A percentile compares a stretch with the other conserved stretches of the same genome.
phyloP scores from a whole-genome alignment of 257 asterid species.

The Echites panduratus region DNA sequence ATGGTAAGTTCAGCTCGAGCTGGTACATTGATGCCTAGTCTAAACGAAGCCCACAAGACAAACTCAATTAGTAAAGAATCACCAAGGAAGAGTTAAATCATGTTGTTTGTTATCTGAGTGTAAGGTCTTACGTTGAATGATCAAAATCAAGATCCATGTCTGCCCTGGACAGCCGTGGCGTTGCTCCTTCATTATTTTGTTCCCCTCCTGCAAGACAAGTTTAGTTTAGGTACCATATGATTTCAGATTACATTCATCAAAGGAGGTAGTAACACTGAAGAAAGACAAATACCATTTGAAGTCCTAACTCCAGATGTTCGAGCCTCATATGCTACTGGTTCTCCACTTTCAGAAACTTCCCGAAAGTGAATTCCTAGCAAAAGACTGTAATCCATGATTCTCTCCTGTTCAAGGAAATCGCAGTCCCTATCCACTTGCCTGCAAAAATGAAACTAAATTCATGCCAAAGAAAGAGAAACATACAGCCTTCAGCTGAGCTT shows the following conservation, averaged over 20 bases:
- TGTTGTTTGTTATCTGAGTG: background rate
- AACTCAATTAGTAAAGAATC: slow-evolving; percentile 1
- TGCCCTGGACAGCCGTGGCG: slow-evolving; percentile 30
- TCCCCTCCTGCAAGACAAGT: slow-evolving; percentile 27
- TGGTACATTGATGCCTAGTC: slow-evolving; percentile 59
- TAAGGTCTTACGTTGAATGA: slow-evolving; percentile 31
- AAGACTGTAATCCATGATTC: slow-evolving; percentile 95
- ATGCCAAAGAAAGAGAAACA: slow-evolving; percentile 3
- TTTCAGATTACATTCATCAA: background rate
- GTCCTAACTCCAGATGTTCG: slow-evolving; percentile 19
- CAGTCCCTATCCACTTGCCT: slow-evolving; percentile 90
- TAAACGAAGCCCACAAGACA: slow-evolving; percentile 40
- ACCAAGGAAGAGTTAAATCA: background rate
- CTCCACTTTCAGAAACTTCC: slow-evolving; percentile 56
- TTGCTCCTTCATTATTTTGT: slow-evolving; percentile 25
- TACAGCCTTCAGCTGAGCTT: background rate
- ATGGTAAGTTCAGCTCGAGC: slow-evolving; percentile 70
- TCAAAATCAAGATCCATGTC: slow-evolving; percentile 31
- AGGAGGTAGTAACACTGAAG: background rate
- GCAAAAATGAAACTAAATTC: slow-evolving; percentile 21
- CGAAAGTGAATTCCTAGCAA: slow-evolving; percentile 79
- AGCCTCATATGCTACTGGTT: slow-evolving; percentile 36
- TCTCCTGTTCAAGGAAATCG: slow-evolving; percentile 91
- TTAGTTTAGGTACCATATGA: background rate
- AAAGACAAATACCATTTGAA: slow-evolving; percentile 32